Base-by-base conservation (phyloP, 495 filamentous ascomycete species). In the Xanthoparmelia taractica region DNA sequence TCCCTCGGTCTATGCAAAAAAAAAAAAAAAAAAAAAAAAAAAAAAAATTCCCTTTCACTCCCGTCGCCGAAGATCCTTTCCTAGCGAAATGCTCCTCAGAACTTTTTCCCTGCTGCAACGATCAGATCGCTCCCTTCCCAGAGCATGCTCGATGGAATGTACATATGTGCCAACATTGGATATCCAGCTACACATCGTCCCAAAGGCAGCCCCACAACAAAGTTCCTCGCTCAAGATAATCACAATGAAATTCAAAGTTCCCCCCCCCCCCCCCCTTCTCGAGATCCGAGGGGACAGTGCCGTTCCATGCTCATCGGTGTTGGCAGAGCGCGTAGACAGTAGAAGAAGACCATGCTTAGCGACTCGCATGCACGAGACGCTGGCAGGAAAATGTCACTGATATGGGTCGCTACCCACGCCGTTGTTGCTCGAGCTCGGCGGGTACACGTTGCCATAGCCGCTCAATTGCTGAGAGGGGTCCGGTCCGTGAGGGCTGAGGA, bases 381-480 rank as follows among this genome's bases (percentile, higher is more conserved):
- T 87, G 59, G 91, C 85, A 17, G 87, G 78, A 31, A 87, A 85
- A 71, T 90, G 87, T 25, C n/a, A 85, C 56, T 77, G 81, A 65
- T 81, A 82, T 47, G 76, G 72, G 27, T 83, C 84, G 25, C 78
- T 81, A 38, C 79, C 80, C 12, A 87, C 80, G 34, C 87, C 87
- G 70, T 91, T 91, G 70, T 91, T 88, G 33, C 82, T 78, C 40
- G 84, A 74, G 45, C 73, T 75, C 43, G 82, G 76, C 7, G 79
- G 78, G 73, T 91, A 91, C 25, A 80, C 73, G 63, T 79, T 79
- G 59, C 83, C 84, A 67, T 87, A 86, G 41, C 80, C 60, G 56
- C 73, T 64, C 58, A 85, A 82, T 64, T 83, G 80, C 61, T 86
- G 86, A 4, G 79, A 77, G 41, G 80, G 80, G 60, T 88, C 85